Percentiles rank a stretch among this genome's conserved stretches.
phyloP scores from a whole-genome alignment of 768 basidiomycete species.

The Trametes elegans region DNA sequence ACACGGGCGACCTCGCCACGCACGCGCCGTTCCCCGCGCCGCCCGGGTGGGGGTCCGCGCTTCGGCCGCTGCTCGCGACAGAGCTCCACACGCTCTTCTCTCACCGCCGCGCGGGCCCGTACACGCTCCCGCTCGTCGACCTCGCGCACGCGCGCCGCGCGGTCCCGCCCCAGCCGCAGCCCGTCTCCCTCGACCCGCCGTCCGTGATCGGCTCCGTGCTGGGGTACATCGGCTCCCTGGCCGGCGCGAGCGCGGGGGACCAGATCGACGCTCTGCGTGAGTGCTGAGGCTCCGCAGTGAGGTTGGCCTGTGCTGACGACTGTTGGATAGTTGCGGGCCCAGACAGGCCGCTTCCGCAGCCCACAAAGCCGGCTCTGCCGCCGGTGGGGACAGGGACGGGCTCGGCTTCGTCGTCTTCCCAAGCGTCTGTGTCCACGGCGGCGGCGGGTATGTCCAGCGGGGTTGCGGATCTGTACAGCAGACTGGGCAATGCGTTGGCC shows the following conservation, averaged over 20 bases:
- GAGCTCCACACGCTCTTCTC: conserved; percentile 61
- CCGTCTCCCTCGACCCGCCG: conserved; percentile 55
- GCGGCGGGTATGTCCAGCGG: conserved; percentile 24
- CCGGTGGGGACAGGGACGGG: neutral
- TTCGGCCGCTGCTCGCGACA: conserved; percentile 21
- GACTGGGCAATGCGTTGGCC: conserved; percentile 45
- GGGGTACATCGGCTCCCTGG: conserved; percentile 45
- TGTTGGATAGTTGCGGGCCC: conserved; percentile 57
- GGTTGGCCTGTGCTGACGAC: neutral
- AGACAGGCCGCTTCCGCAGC: conserved; percentile 51
- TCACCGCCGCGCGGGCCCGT: conserved; percentile 43
- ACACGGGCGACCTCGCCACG: conserved; percentile 54
- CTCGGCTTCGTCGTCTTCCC: conserved; percentile 12
- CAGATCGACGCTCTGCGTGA: conserved; percentile 59
- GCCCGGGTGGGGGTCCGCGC: neutral
- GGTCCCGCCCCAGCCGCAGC: conserved; percentile 59
- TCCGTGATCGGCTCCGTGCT: conserved; percentile 47
- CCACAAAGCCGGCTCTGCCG: conserved; percentile 18
- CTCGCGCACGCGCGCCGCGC: conserved; percentile 40
- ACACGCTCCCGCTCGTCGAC: conserved; percentile 51
- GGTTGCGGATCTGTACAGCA: conserved; percentile 29
- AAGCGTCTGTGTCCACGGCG: conserved; percentile 15
- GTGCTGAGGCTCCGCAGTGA: conserved; percentile 18
- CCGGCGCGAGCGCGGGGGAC: conserved; percentile 48
- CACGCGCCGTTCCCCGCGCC: conserved; percentile 33